Conservation (phyloP, 164 flowering plant species). For the Aristolochia contorta region DNA sequence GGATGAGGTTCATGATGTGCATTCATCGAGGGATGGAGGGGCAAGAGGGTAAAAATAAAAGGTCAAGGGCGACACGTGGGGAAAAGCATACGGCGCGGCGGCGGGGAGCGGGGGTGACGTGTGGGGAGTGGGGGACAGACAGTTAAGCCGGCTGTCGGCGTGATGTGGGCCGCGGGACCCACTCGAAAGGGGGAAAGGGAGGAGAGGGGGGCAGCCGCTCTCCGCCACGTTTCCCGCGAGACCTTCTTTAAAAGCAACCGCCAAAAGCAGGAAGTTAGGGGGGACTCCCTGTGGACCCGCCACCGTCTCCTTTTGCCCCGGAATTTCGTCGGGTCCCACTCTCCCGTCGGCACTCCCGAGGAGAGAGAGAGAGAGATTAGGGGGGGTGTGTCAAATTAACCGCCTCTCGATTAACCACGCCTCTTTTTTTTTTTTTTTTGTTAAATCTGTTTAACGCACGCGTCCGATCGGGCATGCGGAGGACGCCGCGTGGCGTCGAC, state of each 20-base stretch:
- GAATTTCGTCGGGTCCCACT: slow-evolving; percentile 12
- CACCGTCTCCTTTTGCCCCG: slow-evolving; percentile 10
- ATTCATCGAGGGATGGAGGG: too few species aligned
- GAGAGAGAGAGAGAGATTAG: too few species aligned
- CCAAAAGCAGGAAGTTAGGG: slow-evolving; percentile 7
- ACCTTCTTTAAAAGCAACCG: slow-evolving; percentile 1
- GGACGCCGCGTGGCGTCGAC: too few species aligned
- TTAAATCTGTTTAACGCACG: too few species aligned
- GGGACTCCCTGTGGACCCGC: neutral
- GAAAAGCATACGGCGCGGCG: neutral
- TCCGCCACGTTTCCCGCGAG: slow-evolving; percentile 14
- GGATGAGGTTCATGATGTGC: too few species aligned
- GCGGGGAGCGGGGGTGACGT: slow-evolving; percentile 4
- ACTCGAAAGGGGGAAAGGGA: neutral
- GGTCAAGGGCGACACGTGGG: neutral
- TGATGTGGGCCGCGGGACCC: slow-evolving; percentile 10
- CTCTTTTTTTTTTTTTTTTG: too few species aligned
- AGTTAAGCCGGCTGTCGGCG: slow-evolving; percentile 7
- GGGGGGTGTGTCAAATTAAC: too few species aligned
- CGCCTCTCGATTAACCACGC: too few species aligned
- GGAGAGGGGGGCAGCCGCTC: neutral
- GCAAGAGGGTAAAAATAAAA: too few species aligned
- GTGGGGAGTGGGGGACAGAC: neutral
- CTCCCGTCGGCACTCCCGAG: neutral
- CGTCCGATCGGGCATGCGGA: too few species aligned